phyloP scores from a whole-genome alignment of 768 basidiomycete genomes.

The Boletus eberwhitei region DNA sequence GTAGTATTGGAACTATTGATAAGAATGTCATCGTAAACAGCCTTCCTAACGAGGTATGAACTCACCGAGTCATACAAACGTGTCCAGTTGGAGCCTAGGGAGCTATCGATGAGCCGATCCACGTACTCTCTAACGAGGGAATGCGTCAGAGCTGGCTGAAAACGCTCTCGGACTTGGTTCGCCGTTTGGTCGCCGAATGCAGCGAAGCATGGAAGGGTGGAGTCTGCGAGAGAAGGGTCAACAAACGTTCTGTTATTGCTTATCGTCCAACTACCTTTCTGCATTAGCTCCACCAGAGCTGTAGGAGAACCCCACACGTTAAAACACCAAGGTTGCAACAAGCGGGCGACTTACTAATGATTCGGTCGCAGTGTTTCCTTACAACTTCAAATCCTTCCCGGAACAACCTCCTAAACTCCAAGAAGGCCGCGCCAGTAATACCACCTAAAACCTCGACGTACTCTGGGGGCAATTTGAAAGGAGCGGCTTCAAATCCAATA shows the following conservation, averaged over 20 bases:
- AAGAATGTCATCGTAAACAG: neutral
- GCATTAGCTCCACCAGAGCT: constrained; percentile 95
- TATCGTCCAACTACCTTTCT: constrained; percentile 61
- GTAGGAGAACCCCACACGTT: constrained; percentile 9
- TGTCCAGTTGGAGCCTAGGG: constrained; percentile 92
- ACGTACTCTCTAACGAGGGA: constrained; percentile 81
- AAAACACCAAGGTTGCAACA: neutral
- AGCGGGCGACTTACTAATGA: constrained; percentile 65
- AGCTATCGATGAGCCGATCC: constrained; percentile 86
- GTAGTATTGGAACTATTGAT: constrained; percentile 82
- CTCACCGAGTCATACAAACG: constrained; percentile 91
- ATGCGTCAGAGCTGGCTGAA: constrained; percentile 88
- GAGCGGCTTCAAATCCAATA: constrained; percentile 98
- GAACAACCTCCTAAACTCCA: constrained; percentile 84
- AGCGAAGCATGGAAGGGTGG: constrained; percentile 85
- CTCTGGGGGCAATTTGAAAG: constrained; percentile 93
- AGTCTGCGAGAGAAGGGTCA: constrained; percentile 49
- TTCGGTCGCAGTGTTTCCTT: constrained; percentile 93
- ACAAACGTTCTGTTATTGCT: neutral
- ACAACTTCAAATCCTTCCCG: constrained; percentile 92
- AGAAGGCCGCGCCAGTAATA: constrained; percentile 65
- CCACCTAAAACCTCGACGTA: constrained; percentile 97
- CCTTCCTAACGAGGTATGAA: neutral
- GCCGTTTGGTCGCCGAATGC: constrained; percentile 91
- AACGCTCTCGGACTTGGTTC: constrained; percentile 82